Evolutionary conservation across 1,284 basidiomycete genomes (phyloP), one percentile per base, ranked within the genome.

Genomic region (Ceratobasidium sp.): DNA sequence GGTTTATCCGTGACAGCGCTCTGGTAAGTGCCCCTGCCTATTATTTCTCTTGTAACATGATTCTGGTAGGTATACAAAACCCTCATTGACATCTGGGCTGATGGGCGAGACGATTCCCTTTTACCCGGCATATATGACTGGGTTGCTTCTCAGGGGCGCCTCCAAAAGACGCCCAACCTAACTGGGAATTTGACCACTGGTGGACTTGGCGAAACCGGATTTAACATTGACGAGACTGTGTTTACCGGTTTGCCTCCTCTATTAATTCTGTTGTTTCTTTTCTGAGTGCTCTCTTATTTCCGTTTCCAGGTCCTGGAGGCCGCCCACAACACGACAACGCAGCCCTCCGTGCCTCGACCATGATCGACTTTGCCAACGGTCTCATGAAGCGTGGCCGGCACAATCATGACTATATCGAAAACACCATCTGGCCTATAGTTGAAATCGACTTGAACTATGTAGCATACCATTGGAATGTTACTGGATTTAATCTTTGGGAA

Each of bases 291-390:
- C 17, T 20, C 47, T 32, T 6, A 38, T 25, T n/a, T 3, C 13
- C 12, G 40, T 52, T 22, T 1, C 3, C 20, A 64, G 60, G 60
- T 20, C 60, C 60, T 10, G 60, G 32, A 73, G 75, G 75, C 4
- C 50, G 76, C 7, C 76, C 76, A 17, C 76, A 77, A 70, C 74
- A 73, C 57, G 76, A 77, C 52, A 73, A 75, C 7, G 73, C 76
- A 10, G 76, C 75, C 2, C 55, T 73, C 20, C 65, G 73, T 15
- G 71, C 73, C 7, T 70, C 68, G 2, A 42, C 67, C 15, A 69
- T 71, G 49, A 49, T 73, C 43, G 67, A 68, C 17, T 73, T 69
- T 56, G 72, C 71, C 20, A 65, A 57, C n/a, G 60, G 60, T 1
- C 49, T 64, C 2, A 12, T 64, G 12, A 52, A 57, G 12, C 57